phyloP scores from a whole-genome alignment of 2,329 filamentous ascomycete species.

The Fusarium decemcellulare region DNA sequence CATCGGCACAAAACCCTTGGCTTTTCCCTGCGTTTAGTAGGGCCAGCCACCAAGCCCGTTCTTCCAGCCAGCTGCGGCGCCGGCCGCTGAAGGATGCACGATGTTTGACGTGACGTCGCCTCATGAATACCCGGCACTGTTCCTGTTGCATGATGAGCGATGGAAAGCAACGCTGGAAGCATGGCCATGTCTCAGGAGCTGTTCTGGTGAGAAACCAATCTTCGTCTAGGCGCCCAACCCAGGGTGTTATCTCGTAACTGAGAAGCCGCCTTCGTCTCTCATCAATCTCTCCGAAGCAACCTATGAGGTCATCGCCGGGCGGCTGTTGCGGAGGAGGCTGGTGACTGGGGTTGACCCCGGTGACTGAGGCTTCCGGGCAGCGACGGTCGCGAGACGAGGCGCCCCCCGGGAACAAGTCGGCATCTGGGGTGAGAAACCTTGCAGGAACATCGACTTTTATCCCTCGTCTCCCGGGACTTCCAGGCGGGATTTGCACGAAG shows the following conservation, averaged over 20 bases:
- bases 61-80: constrained; percentile 5
- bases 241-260: constrained; percentile 16
- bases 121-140: constrained; percentile 4
- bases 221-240: neutral
- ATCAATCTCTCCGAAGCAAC: neutral
- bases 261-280: neutral
- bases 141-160: neutral
- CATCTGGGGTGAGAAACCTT: constrained; percentile 39
- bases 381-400: constrained; percentile 30
- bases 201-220: neutral
- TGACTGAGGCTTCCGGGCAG: constrained; percentile 15
- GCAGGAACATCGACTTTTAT: constrained; percentile 28
- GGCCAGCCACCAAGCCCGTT: constrained; percentile 7
- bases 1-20: neutral
- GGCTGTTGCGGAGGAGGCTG: constrained; percentile 39
- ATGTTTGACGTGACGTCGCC: neutral
- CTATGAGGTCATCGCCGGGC: constrained; percentile 45
- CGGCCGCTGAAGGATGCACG: constrained; percentile 5
- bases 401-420: constrained; percentile 41
- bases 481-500: constrained; percentile 18
- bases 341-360: constrained; percentile 14
- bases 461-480: constrained; percentile 34
- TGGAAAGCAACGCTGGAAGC: neutral
- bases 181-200: neutral
- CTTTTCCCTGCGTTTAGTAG: neutral